These are phyloP conservation scores for Prunus dulcis DNA, from an alignment of 306 rosid species.

Conservation along the genomic window DNA sequence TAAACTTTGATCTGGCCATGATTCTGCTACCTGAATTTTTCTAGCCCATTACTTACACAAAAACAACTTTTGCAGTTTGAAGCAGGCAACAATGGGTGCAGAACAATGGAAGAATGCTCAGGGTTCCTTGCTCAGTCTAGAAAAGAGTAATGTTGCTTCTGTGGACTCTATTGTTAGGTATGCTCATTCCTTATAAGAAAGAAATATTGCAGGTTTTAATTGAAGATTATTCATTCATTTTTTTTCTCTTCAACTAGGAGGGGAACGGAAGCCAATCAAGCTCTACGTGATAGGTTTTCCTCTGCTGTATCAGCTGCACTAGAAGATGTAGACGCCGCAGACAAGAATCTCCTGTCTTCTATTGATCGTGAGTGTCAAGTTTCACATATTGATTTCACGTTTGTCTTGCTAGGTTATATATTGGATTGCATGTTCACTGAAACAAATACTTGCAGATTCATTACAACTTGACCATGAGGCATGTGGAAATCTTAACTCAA, in stretches of 20 bases:
- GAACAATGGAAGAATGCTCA: conserved; percentile 96
- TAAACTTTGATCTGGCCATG: not conserved
- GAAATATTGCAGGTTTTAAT: conserved; percentile 3
- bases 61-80: conserved; percentile 54
- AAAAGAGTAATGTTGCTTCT: conserved; percentile 71
- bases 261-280: conserved; percentile 80
- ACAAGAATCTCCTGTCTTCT: conserved; percentile 76
- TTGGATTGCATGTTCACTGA: conserved; percentile 18
- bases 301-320: conserved; percentile 68
- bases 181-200: conserved; percentile 17
- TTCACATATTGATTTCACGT: conserved; percentile 6
- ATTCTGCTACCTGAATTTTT: conserved; percentile 16
- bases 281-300: conserved; percentile 68
- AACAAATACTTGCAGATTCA: conserved; percentile 60
- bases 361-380: conserved; percentile 66
- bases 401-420: conserved; percentile 7
- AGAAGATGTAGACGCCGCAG: conserved; percentile 77
- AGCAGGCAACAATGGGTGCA: conserved; percentile 78
- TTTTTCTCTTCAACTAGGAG: conserved; percentile 45
- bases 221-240: conserved; percentile 2
- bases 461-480: conserved; percentile 95
- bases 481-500: conserved; percentile 78
- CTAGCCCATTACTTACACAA: conserved; percentile 14
- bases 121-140: conserved; percentile 77
- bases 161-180: conserved; percentile 84